phyloP scores from a whole-genome alignment of 164 flowering plant species.

The Aristolochia fimbriata region DNA sequence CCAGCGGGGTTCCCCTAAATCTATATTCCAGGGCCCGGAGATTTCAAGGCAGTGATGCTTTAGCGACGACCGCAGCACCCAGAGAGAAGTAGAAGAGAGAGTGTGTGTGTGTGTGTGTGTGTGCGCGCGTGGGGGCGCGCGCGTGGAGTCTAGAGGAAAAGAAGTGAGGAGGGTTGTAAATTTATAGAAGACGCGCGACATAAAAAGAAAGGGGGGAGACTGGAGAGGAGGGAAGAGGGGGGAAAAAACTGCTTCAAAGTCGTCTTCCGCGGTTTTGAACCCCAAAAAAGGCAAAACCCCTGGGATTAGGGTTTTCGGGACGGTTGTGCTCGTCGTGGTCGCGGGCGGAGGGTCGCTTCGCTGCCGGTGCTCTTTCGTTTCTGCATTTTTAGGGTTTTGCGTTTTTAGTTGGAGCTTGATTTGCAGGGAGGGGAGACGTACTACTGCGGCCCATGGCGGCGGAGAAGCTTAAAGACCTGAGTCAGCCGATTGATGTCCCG shows the following conservation, averaged over 20 bases:
- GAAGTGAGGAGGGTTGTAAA: neutral
- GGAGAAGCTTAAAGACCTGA: conserved; percentile 84
- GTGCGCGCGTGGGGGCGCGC: too few relatives aligned
- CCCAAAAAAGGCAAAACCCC: neutral
- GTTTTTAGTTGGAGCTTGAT: too few relatives aligned
- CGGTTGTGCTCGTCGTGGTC: neutral
- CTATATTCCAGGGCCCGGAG: conserved; percentile 1
- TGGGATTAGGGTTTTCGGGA: conserved; percentile 5
- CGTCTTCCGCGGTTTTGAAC: neutral
- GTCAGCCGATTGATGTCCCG: conserved; percentile 81
- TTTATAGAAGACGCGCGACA: neutral
- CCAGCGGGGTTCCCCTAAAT: neutral
- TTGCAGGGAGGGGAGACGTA: too few relatives aligned
- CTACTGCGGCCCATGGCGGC: conserved; percentile 53
- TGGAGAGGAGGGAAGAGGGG: conserved; percentile 1
- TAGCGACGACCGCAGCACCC: neutral
- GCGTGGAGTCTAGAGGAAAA: too few relatives aligned
- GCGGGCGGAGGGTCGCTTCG: too few relatives aligned
- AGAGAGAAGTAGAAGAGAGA: neutral
- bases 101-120: too few relatives aligned
- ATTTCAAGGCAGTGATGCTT: neutral
- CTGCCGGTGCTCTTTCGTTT: neutral
- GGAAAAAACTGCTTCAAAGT: conserved; percentile 9
- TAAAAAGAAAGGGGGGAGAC: neutral
- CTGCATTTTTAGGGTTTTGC: conserved; percentile 4